Evolutionary conservation across 2,329 filamentous ascomycete genomes (phyloP), one percentile per base, ranked within the genome.

Genomic region (Septoria linicola): DNA sequence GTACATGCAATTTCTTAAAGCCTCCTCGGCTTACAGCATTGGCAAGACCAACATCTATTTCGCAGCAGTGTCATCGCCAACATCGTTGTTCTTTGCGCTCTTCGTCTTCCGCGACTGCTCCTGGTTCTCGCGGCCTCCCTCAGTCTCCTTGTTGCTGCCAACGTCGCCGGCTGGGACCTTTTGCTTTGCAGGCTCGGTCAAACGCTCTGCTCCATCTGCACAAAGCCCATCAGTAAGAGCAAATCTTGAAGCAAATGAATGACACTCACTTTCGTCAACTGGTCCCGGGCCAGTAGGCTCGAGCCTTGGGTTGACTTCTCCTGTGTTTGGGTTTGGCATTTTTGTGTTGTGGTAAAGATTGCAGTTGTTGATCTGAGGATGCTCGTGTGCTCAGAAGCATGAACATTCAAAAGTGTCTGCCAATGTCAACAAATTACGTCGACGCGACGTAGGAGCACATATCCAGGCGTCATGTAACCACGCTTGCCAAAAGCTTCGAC

Each of bases 261-360:
- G n/a, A 3, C 34, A 23, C 37, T 11, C 36, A 47, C 42, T 45
- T 11, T 46, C 39, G 16, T 52, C 42, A 4, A 45, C 35, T n/a
- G 39, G 34, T 14, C 43, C 43, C 6, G 43, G 32, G 25, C 41
- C 49, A 14, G 41, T 45, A 6, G 42, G 49, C 41, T 52, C 42
- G 30, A 52, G 42, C 16, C 37, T 34, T 20, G 41, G 49, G 8
- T 52, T 47, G 11, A 52, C 36, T 47, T 44, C 49, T 8, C 49
- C 49, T n/a, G 42, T 52, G 31, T 52, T 52, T n/a, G 42, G 49
- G 31, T 52, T 47, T 36, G 49, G 49, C 49, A 52, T 52, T 20
- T n/a, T 21, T 41, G 49, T 20, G 16, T 5, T 19, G 20, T 36
- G 32, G 11, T 21, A n/a, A n/a, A n/a, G n/a, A n/a, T n/a, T n/a